Conservation (phyloP, 306 rosid species). For the Sicyos edulis region DNA sequence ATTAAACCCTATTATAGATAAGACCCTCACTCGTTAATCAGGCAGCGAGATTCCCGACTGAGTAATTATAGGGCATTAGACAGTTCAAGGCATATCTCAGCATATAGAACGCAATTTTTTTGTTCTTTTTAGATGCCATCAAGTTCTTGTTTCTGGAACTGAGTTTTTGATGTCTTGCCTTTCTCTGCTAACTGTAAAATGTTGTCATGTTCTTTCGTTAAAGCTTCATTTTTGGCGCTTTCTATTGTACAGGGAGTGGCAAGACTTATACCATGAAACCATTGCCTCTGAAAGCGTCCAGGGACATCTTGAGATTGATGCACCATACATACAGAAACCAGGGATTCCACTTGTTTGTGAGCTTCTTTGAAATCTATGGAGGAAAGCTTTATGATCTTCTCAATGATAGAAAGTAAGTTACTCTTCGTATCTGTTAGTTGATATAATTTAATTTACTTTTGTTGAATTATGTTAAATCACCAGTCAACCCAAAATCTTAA, state of each 20-base stretch:
- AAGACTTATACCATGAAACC: constrained; percentile 97
- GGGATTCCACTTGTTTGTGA: constrained; percentile 84
- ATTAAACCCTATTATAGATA: no score
- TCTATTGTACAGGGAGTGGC: constrained; percentile 71
- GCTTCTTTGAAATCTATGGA: constrained; percentile 98
- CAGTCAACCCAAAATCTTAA: no score
- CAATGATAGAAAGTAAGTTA: constrained; percentile 87
- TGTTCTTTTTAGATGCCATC: neutral
- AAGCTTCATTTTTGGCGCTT: constrained; percentile 23
- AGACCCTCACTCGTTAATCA: no score
- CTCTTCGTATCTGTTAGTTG: no score
- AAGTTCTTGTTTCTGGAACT: no score
- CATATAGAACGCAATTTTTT: neutral
- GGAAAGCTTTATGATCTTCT: constrained; percentile 97
- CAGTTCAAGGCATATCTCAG: no score
- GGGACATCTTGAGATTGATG: constrained; percentile 93
- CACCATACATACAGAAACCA: constrained; percentile 89
- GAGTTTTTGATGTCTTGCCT: neutral
- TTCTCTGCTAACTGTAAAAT: neutral
- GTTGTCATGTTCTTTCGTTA: neutral
- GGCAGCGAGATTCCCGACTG: no score
- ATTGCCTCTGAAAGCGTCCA: constrained; percentile 87
- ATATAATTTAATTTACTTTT: no score
- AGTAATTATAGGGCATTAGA: no score
- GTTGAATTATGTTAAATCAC: no score